These are phyloP conservation scores for Geotrichum restrictum DNA, from an alignment of 1,139 yeast genomes.

Conservation along the genomic window DNA sequence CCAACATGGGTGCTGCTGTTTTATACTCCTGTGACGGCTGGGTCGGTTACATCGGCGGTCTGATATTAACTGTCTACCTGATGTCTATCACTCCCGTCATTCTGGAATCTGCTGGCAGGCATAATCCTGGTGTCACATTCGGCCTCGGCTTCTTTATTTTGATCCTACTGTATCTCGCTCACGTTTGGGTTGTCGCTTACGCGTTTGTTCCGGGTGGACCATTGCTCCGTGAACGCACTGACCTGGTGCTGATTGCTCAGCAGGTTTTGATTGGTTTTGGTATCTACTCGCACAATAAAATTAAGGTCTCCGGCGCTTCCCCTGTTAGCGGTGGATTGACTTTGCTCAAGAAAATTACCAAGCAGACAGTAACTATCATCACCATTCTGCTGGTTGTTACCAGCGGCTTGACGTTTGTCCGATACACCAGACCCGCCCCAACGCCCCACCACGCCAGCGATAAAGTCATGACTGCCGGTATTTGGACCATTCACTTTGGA, in stretches of 20 bases:
- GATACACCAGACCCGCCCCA: slow-evolving; percentile 58
- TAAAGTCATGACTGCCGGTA: slow-evolving; percentile 82
- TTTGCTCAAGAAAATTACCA: slow-evolving; percentile 28
- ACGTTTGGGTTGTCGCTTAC: slow-evolving; percentile 96
- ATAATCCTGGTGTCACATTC: slow-evolving; percentile 56
- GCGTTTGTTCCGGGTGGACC: slow-evolving; percentile 97
- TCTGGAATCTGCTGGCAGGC: slow-evolving; percentile 55
- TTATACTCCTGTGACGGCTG: slow-evolving; percentile 60
- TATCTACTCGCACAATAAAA: slow-evolving; percentile 30
- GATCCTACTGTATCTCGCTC: slow-evolving; percentile 62
- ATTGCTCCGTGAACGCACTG: slow-evolving; percentile 80
- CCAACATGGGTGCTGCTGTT: slow-evolving; percentile 45
- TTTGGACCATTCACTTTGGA: slow-evolving; percentile 97
- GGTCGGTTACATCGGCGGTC: slow-evolving; percentile 80
- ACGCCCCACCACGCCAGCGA: slow-evolving; percentile 75
- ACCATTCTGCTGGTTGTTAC: slow-evolving; percentile 35
- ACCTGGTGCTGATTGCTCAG: slow-evolving; percentile 57
- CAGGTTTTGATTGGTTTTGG: slow-evolving; percentile 46
- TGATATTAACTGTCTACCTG: slow-evolving; percentile 59
- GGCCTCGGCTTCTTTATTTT: slow-evolving; percentile 53
- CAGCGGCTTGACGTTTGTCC: slow-evolving; percentile 48
- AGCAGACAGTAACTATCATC: slow-evolving; percentile 32
- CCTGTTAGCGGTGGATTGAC: slow-evolving; percentile 25
- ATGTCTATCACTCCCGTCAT: slow-evolving; percentile 61
- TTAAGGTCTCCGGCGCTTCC: slow-evolving; percentile 24